Evolutionary conservation across 257 asterid genomes (phyloP).

Genomic region (Haberlea rhodopensis): DNA sequence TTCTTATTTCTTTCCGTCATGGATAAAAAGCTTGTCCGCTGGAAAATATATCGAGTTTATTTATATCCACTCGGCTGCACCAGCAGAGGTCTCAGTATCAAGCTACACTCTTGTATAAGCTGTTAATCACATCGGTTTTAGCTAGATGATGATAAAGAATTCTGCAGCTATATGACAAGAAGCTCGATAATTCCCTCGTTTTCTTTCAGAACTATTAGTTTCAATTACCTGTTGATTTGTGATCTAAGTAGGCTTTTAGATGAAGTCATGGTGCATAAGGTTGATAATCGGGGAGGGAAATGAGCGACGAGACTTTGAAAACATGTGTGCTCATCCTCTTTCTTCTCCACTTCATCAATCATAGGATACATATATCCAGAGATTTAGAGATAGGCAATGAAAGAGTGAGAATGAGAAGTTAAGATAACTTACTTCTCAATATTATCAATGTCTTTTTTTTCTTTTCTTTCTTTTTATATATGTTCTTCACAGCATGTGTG

Average conservation of each 20-base stretch:
- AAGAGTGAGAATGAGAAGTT: conserved; percentile 41
- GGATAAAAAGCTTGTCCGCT: conserved; percentile 38
- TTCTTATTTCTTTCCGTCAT: conserved; percentile 39
- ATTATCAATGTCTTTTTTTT: conserved; percentile 17
- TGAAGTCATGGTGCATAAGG: conserved; percentile 44
- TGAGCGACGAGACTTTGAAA: conserved; percentile 76
- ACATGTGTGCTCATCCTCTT: conserved; percentile 93
- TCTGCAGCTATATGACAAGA: conserved; percentile 29
- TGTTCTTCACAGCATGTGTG: conserved; percentile 40
- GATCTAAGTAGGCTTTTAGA: conserved; percentile 37
- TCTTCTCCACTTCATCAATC: conserved; percentile 60
- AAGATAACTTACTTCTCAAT: not conserved
- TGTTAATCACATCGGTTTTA: not conserved
- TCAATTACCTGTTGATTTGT: conserved; percentile 52
- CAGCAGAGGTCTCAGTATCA: conserved; percentile 42
- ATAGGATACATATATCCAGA: conserved; percentile 31
- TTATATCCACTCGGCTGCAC: conserved; percentile 45
- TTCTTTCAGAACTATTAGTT: conserved; percentile 25
- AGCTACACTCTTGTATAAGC: conserved; percentile 40
- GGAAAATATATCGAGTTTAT: conserved; percentile 56
- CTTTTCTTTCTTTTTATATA: too few species aligned
- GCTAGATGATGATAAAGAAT: conserved; percentile 17
- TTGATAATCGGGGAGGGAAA: conserved; percentile 59
- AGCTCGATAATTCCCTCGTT: not conserved
- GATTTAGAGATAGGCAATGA: conserved; percentile 18